Evolutionary conservation across 1,284 basidiomycete species (phyloP).

Genomic region (Microbotryum lychnidis-dioicae): DNA sequence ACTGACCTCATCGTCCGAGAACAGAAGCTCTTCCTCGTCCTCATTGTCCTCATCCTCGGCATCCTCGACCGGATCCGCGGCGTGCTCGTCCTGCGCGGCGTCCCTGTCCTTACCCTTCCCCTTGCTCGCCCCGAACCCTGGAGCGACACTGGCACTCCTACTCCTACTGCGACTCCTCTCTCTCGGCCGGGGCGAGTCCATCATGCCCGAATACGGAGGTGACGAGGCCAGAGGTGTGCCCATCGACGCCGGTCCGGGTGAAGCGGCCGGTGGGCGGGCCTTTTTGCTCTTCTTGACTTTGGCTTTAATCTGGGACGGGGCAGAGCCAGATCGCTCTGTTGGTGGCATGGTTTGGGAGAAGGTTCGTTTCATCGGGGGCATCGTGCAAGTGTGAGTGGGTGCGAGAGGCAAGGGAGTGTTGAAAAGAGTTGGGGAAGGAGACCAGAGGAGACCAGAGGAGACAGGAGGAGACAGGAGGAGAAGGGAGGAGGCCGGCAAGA

Average conservation of each 20-base stretch:
- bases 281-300: conserved; percentile 10
- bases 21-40: conserved; percentile 39
- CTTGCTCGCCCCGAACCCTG: conserved; percentile 30
- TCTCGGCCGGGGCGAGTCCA: not conserved
- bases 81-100: conserved; percentile 32
- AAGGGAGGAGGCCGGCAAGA: no score
- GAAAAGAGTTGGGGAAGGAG: not conserved
- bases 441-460: no score
- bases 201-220: conserved; percentile 1
- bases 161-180: conserved; percentile 3
- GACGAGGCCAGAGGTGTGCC: conserved; percentile 2
- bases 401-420: not conserved
- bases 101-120: conserved; percentile 35
- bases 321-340: not conserved
- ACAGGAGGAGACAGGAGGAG: no score
- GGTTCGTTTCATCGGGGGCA: conserved; percentile 11
- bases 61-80: conserved; percentile 34
- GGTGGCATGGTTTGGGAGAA: conserved; percentile 10
- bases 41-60: conserved; percentile 38
- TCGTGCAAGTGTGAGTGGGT: not conserved
- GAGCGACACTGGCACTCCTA: conserved; percentile 14
- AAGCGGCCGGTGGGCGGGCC: not conserved
- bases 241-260: not conserved
- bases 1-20: conserved; percentile 35
- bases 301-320: not conserved